Evolutionary conservation across 768 basidiomycete species (phyloP), one percentile per base, ranked within the genome.

Genomic region (Lactarius trivialis): DNA sequence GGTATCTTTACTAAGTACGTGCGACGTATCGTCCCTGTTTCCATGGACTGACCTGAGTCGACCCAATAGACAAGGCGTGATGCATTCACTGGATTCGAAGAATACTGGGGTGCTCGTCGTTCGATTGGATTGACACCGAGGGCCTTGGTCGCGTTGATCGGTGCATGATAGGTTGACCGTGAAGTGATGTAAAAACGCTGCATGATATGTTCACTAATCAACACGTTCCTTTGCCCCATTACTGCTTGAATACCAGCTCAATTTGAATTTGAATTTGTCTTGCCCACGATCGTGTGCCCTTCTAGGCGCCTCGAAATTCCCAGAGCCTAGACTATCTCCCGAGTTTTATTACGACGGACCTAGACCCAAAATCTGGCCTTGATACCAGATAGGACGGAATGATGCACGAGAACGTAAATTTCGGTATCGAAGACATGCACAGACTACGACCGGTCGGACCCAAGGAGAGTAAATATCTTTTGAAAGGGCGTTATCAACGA

Each of bases 21-120:
- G 32, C 4, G 24, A 33, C 15, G 28, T 12, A 14, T 48, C 19
- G 19, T 51, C 36, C 7, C 32, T 33, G 21, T 12, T 55, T 21
- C 24, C 32, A 4, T 41, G 15, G 14, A 41, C 57, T 55, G 8
- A 59, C 49, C 21, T n/a, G 12, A 37, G 45, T 50, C 33, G 17
- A 55, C 17, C 14, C 11, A 3, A 32, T 30, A 63, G 62, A 39
- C 58, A 37, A 12, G 21, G 48, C 7, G 12, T 60, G n/a, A n/a
- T 1, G 21, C n/a, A 59, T 43, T 33, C 14, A 12, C 48, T 39
- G 53, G 30, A 59, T 60, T 37, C 58, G 28, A 51, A 8, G 37
- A 63, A 63, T 43, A 24, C 32, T 17, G 62, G 62, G 21, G 54
- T 60, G 37, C 48, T 63, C 26, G n/a, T 63, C 24, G 62, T 63